Evolutionary conservation across 768 basidiomycete species (phyloP).

Genomic region (Neoboletus subvelutipes): DNA sequence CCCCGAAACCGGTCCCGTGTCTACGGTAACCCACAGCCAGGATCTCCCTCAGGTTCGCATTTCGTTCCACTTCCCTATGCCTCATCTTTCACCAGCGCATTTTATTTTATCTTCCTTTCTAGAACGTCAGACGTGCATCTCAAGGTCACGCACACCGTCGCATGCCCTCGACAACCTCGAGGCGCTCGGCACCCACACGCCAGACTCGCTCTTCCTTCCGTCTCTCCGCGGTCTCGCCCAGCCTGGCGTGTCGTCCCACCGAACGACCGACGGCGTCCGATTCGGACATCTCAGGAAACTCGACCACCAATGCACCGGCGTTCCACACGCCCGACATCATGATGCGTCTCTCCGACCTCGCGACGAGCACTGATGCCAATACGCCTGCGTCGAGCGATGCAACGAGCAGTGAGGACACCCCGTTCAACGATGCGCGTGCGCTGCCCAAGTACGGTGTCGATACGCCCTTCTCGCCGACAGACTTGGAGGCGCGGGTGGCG

Average conservation of each 20-base stretch:
- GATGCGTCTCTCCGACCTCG: slow-evolving; percentile 21
- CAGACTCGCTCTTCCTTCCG: slow-evolving; percentile 20
- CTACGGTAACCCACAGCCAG: slow-evolving; percentile 27
- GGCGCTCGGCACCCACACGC: slow-evolving; percentile 12
- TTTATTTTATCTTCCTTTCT: neutral
- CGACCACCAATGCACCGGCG: neutral
- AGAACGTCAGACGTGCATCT: slow-evolving; percentile 24
- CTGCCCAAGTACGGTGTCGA: slow-evolving; percentile 19
- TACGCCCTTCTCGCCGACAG: slow-evolving; percentile 8
- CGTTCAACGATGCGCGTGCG: slow-evolving; percentile 21
- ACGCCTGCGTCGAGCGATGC: slow-evolving; percentile 17
- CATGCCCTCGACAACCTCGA: slow-evolving; percentile 22
- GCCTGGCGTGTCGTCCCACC: neutral
- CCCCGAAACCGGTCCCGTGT: slow-evolving; percentile 3
- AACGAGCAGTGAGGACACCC: slow-evolving; percentile 9
- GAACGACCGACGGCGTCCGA: neutral
- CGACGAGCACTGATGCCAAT: neutral
- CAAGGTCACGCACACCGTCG: slow-evolving; percentile 21
- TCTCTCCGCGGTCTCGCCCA: slow-evolving; percentile 23
- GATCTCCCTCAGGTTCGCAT: slow-evolving; percentile 30
- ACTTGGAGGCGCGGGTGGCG: slow-evolving; percentile 5
- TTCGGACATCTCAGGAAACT: slow-evolving; percentile 1
- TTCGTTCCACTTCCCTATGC: neutral
- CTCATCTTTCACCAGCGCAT: neutral
- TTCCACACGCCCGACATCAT: slow-evolving; percentile 14